Percentiles rank a stretch among this genome's conserved stretches.
Evolutionary conservation across 495 filamentous ascomycete genomes (phyloP).

Genomic region (Neurospora sp.): DNA sequence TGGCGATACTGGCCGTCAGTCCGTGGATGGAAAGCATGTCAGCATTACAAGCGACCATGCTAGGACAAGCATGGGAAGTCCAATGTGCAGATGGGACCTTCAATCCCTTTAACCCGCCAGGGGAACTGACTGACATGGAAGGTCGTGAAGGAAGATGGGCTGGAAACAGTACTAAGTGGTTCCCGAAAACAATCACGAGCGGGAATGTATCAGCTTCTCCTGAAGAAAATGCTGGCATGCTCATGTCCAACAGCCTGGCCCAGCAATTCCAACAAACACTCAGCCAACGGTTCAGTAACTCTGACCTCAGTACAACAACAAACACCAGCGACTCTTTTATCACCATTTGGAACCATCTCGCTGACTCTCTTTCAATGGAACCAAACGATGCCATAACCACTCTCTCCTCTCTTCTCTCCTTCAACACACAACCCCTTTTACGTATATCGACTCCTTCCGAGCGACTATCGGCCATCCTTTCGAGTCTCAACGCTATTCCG

Average conservation of each 20-base stretch:
- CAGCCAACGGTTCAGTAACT: background rate
- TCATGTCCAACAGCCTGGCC: background rate
- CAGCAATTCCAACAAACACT: background rate
- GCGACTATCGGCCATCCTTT: conserved; percentile 12
- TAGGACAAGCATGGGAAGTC: conserved; percentile 10
- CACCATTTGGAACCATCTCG: background rate
- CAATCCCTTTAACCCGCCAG: conserved; percentile 3
- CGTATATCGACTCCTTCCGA: conserved; percentile 9
- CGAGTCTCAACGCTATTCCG: conserved; percentile 13
- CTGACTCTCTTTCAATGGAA: background rate
- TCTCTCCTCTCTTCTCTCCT: conserved; percentile 5
- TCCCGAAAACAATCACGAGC: background rate
- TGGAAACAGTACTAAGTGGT: background rate
- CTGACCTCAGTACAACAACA: background rate
- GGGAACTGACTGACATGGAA: background rate
- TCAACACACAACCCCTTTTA: conserved; percentile 11
- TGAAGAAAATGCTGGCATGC: background rate
- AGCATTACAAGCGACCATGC: conserved; percentile 12
- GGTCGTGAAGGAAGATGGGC: background rate
- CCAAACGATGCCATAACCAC: background rate
- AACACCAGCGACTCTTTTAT: background rate
- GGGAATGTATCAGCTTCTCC: background rate
- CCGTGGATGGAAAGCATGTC: conserved; percentile 13
- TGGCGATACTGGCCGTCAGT: conserved; percentile 12
- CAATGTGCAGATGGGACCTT: conserved; percentile 17